Conservation (phyloP, 2,329 filamentous ascomycete genomes). For the Verticillium zaregamsianum region DNA sequence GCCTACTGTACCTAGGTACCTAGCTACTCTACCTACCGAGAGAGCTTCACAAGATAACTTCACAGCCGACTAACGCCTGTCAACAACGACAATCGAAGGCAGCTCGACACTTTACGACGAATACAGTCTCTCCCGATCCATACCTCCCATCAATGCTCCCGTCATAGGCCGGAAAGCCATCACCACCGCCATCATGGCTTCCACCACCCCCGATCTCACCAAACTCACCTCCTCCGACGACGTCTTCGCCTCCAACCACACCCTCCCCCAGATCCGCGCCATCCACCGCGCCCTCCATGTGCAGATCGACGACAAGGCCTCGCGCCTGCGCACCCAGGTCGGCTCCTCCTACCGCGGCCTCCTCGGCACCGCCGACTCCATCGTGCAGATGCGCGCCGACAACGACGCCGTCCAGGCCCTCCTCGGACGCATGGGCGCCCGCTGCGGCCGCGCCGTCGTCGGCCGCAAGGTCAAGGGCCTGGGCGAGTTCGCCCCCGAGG, state of each 20-base stretch:
- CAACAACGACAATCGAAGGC: no score
- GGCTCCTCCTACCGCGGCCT: slow-evolving; percentile 78
- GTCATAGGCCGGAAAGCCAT: slow-evolving; percentile 8
- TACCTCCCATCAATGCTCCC: not conserved
- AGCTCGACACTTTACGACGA: no score
- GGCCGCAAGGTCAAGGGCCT: slow-evolving; percentile 61
- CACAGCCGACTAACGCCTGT: not conserved
- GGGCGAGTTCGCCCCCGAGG: slow-evolving; percentile 34
- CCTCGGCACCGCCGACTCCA: slow-evolving; percentile 88
- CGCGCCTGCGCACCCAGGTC: slow-evolving; percentile 59
- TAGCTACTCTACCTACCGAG: not conserved
- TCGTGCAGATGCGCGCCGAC: slow-evolving; percentile 80
- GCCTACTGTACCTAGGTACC: no score
- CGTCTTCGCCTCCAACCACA: slow-evolving; percentile 52
- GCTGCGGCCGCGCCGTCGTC: slow-evolving; percentile 70
- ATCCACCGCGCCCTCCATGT: slow-evolving; percentile 57
- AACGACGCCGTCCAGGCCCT: slow-evolving; percentile 70
- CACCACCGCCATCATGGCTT: slow-evolving; percentile 23
- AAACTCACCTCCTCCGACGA: slow-evolving; percentile 45
- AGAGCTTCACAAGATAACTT: not conserved
- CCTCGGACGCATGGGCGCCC: slow-evolving; percentile 67
- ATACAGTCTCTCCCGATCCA: no score
- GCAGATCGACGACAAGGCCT: slow-evolving; percentile 58
- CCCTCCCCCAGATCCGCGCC: slow-evolving; percentile 59
- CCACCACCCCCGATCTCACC: slow-evolving; percentile 39